Evolutionary conservation across 306 rosid species (phyloP), one percentile per base, ranked within the genome.

Genomic region (Crotalaria pallida): DNA sequence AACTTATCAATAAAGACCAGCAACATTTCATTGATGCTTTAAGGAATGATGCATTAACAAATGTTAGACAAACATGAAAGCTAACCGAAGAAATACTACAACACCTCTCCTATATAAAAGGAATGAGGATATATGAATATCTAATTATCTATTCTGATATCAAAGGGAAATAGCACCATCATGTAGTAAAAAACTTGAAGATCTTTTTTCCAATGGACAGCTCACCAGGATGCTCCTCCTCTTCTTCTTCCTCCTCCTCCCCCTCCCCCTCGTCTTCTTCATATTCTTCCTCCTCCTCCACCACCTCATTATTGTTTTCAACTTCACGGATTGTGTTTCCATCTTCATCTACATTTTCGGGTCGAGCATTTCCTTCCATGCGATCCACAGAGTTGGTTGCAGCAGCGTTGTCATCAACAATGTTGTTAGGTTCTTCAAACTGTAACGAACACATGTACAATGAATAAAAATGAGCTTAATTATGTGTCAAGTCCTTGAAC

Each of bases 181-280:
- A 92, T n/a, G 98, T 78, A 40, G 96, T 86, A 16, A 89, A 82
- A 80, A 92, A 92, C 23, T 77, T 88, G 61, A 91, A 81, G 23
- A 92, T 74, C 83, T 84, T 89, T 84, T 84, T 86, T 34, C 89
- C 84, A 0, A 86, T 82, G 45, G 98, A 89, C n/a, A 22, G 58
- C 74, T 79, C 83, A 36, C 86, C 85, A 4, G 88, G 86, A 70
- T 81, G 81, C 5, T 80, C 92, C 10, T 71, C 86, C 1, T 74
- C 85, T 2, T 36, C 83, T 3, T 82, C 85, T 0, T 82, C 86
- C 2, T 15, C 74, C 11, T 15, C 74, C 11, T 62, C 84, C 0
- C 66, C 77, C 15, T 48, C 82, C 0, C 67, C 85, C 36, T 65
- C 75, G n/a, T n/a, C n/a, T n/a, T n/a, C n/a, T 1, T 70, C 83